Evolutionary conservation across 1,284 basidiomycete species (phyloP), one percentile per base, ranked within the genome.

Genomic region (Fomitopsis betulina): DNA sequence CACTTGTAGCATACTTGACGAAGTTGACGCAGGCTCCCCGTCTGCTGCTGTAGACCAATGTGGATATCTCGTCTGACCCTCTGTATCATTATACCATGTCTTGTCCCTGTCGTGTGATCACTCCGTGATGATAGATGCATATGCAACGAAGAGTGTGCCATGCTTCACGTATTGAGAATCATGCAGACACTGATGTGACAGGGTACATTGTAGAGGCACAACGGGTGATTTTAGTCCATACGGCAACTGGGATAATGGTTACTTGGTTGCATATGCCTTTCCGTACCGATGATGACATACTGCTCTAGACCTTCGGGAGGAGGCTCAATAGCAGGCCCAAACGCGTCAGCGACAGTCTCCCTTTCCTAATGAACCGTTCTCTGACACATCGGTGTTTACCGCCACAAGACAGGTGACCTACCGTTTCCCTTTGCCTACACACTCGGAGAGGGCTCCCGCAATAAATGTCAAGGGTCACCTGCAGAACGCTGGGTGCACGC

Each of bases 41-140:
- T 6, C 32, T 15, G 33, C 51, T 52, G n/a, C 33, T 35, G 27
- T 32, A n/a, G 49, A 19, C 19, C 33, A 19, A 6, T 33, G 49
- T 32, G 45, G 45, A 30, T 47, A 30, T 47, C 45, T 30, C 17
- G 33, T 35, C 32, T 23, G 35, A 17, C 32, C 32, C 35, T 37
- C 19, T 51, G 55, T 56, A 56, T 56, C 49, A 30, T 51, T 56
- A 52, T 56, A 33, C 7, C 27, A 54, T 55, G 49, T 21, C 7
- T 21, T 37, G 49, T 35, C 49, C 8, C 47, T 50, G 21, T 30
- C 23, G 25, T 47, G 19, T 19, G 9, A 4, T 10, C 45, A n/a
- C 35, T 37, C 12, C 25, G 23, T 47, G 30, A 47, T 47, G 35
- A 37, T 37, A 37, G 35, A 37, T 37, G 35, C 8, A 37, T 15